Conservation (phyloP, 176 grass and related monocot genomes). For the Raddia guianensis region DNA sequence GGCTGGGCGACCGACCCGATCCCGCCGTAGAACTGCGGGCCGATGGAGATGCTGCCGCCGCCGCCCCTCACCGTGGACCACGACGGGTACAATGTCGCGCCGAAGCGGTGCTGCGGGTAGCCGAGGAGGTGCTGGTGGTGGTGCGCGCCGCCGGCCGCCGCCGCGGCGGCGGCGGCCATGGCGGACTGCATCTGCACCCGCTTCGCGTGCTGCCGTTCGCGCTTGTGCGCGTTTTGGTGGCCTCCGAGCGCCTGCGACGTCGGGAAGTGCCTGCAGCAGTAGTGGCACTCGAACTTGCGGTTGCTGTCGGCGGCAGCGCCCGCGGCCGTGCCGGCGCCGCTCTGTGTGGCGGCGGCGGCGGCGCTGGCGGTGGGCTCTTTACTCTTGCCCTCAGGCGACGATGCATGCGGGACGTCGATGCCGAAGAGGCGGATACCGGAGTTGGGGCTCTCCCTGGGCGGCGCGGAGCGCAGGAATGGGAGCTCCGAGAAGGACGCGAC, state of each 20-base stretch:
- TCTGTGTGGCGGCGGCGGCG: constrained; percentile 15
- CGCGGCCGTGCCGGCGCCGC: constrained; percentile 30
- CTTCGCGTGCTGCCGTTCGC: constrained; percentile 95
- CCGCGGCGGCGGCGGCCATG: constrained; percentile 52
- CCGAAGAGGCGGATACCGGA: constrained; percentile 85
- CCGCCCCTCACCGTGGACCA: constrained; percentile 36
- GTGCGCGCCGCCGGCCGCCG: constrained; percentile 40
- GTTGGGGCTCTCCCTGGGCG: constrained; percentile 51
- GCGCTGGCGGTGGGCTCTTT: constrained; percentile 26
- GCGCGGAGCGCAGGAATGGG: constrained; percentile 63
- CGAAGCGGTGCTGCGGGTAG: constrained; percentile 64
- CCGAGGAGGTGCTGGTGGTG: constrained; percentile 69
- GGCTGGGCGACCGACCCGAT: constrained; percentile 66
- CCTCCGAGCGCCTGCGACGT: constrained; percentile 96
- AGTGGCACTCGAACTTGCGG: constrained; percentile 99
- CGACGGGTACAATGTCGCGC: constrained; percentile 51
- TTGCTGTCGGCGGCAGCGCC: constrained; percentile 43
- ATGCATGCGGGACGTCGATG: constrained; percentile 68
- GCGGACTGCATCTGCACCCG: constrained; percentile 85
- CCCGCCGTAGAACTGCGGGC: constrained; percentile 62
- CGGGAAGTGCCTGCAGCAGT: constrained; percentile 94
- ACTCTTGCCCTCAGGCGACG: constrained; percentile 30
- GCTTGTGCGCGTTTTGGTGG: constrained; percentile 99
- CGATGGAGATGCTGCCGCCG: constrained; percentile 22
- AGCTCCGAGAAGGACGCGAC: constrained; percentile 88